A percentile compares a stretch with the other conserved stretches of the same genome.
Evolutionary conservation across 2,329 filamentous ascomycete genomes (phyloP).

Genomic region (Ophidiomyces ophidiicola): DNA sequence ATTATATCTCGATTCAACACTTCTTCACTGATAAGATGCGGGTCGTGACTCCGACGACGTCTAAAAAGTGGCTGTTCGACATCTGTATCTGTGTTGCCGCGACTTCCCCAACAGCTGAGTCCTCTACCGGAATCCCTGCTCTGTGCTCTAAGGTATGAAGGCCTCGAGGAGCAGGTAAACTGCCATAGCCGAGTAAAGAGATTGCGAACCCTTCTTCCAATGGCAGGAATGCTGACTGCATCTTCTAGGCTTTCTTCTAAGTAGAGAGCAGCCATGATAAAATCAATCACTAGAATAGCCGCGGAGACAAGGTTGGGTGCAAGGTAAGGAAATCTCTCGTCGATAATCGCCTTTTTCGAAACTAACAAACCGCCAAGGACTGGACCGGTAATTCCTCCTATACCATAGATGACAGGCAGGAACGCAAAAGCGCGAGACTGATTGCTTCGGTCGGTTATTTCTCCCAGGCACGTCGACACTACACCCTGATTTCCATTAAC

Average conservation of each 20-base stretch:
- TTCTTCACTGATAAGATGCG: conserved; percentile 37
- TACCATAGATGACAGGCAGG: conserved; percentile 86
- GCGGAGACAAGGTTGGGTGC: conserved; percentile 72
- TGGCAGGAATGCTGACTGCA: conserved; percentile 47
- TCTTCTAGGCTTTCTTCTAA: conserved; percentile 76
- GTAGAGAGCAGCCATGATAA: conserved; percentile 63
- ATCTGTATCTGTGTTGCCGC: conserved; percentile 23
- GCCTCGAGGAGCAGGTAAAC: conserved; percentile 46
- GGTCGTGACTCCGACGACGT: conserved; percentile 34
- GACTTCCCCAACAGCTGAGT: conserved; percentile 24
- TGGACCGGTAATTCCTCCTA: conserved; percentile 86
- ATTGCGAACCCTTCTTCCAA: conserved; percentile 46
- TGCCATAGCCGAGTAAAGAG: conserved; percentile 60
- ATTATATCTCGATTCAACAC: conserved; percentile 72
- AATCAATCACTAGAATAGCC: conserved; percentile 56
- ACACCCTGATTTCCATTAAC: conserved; percentile 93
- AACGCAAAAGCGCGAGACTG: conserved; percentile 91
- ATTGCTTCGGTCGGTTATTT: conserved; percentile 89
- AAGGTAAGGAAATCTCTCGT: conserved; percentile 62
- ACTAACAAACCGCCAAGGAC: conserved; percentile 80
- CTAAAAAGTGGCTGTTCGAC: conserved; percentile 18
- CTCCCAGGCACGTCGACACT: conserved; percentile 83
- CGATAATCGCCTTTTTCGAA: conserved; percentile 44
- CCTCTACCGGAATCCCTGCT: conserved; percentile 14
- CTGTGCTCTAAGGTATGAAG: conserved; percentile 44